Conservation (phyloP, 495 filamentous ascomycete genomes). For the Penicillium egyptiacum region DNA sequence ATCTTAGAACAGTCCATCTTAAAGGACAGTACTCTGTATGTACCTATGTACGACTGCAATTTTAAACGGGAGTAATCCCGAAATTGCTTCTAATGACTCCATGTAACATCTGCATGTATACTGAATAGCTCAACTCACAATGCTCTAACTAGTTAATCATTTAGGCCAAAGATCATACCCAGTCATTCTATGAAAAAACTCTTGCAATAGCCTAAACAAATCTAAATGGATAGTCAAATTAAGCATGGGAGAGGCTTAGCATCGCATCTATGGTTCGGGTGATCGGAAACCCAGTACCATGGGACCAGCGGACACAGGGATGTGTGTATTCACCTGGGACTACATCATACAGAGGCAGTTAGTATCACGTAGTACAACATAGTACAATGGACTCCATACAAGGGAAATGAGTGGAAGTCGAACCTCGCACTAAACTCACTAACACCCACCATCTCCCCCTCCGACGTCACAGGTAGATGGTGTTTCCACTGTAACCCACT, state of each 20-base stretch:
- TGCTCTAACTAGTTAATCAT: too few relatives aligned
- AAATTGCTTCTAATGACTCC: neutral
- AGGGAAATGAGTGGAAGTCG: neutral
- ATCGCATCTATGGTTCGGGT: constrained; percentile 7
- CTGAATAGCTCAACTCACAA: too few relatives aligned
- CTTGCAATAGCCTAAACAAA: too few relatives aligned
- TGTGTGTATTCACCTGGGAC: neutral
- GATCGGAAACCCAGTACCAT: constrained; percentile 16
- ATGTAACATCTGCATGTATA: too few relatives aligned
- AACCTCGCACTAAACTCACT: neutral
- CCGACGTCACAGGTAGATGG: constrained; percentile 20
- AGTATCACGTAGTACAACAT: neutral
- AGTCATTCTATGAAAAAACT: too few relatives aligned
- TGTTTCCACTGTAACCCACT: constrained; percentile 24
- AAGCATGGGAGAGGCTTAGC: constrained; percentile 9
- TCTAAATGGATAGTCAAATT: neutral
- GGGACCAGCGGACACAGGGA: constrained; percentile 1
- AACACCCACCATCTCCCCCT: neutral
- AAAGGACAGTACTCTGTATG: neutral
- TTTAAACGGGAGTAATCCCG: neutral
- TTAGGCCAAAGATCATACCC: too few relatives aligned
- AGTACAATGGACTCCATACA: neutral
- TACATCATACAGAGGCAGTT: neutral
- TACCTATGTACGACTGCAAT: neutral
- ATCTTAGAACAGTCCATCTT: neutral